A percentile compares a stretch with the other conserved stretches of the same genome.
Conservation (phyloP, 129 eudicot species). For the Scalesia atractyloides region DNA sequence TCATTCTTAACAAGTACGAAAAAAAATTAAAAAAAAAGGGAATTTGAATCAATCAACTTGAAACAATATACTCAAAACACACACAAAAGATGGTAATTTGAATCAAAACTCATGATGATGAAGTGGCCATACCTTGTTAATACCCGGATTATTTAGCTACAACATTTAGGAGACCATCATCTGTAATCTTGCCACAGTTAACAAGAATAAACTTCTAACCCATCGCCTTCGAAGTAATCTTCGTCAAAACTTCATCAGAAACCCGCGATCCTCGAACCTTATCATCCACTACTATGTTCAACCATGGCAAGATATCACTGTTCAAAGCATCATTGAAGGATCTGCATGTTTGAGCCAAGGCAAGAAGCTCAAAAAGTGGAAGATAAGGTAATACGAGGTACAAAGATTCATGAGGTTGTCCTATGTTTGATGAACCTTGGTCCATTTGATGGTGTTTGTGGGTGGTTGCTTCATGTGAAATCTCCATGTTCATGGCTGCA, state of each 20-base stretch:
- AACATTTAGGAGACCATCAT: constrained; percentile 59
- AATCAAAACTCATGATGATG: constrained; percentile 2
- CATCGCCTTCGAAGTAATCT: constrained; percentile 51
- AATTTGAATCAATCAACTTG: no score
- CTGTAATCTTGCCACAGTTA: constrained; percentile 57
- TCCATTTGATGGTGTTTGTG: constrained; percentile 17
- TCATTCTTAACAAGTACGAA: no score
- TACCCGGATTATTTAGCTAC: constrained; percentile 47
- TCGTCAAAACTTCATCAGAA: constrained; percentile 41
- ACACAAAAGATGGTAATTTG: not conserved
- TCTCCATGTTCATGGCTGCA: constrained; percentile 31
- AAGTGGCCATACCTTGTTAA: constrained; percentile 51
- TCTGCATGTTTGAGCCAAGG: constrained; percentile 58
- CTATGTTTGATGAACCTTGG: constrained; percentile 24
- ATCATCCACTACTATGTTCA: constrained; percentile 51
- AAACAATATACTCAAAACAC: not conserved
- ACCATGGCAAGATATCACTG: constrained; percentile 73
- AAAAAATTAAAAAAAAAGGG: no score
- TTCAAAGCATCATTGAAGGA: constrained; percentile 59
- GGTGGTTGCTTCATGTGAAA: constrained; percentile 31
- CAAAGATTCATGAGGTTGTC: constrained; percentile 65
- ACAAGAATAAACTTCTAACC: constrained; percentile 58
- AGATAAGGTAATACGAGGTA: constrained; percentile 67
- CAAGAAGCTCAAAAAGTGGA: constrained; percentile 73
- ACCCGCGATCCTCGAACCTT: constrained; percentile 41